phyloP scores from a whole-genome alignment of 495 filamentous ascomycete species.

The Lasiosphaeria hispida region DNA sequence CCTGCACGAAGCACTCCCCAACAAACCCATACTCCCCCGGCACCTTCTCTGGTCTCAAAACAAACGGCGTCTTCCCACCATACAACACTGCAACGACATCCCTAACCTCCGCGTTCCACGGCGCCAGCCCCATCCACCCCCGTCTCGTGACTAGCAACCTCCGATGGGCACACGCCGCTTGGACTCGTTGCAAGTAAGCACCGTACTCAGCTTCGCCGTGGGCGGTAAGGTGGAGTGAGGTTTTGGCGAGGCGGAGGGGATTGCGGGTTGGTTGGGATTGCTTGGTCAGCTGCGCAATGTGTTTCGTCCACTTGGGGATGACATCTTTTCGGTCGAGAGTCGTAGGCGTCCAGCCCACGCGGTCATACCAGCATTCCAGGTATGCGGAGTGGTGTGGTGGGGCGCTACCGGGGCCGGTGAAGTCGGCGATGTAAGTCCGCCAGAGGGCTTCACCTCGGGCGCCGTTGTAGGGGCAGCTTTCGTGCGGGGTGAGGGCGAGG shows the following conservation, averaged over 20 bases:
- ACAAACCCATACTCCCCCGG: not conserved
- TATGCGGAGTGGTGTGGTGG: not conserved
- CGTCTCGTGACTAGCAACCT: constrained; percentile 4
- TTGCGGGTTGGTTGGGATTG: not conserved
- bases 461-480: not conserved
- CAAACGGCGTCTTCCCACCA: constrained; percentile 8
- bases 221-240: not conserved
- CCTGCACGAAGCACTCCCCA: constrained; percentile 11
- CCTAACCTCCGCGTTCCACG: constrained; percentile 6
- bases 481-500: not conserved
- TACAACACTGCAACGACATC: constrained; percentile 4
- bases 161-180: constrained; percentile 4
- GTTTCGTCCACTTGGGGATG: not conserved
- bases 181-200: not conserved
- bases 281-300: not conserved
- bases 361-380: constrained; percentile 1
- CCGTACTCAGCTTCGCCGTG: not conserved
- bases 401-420: not conserved
- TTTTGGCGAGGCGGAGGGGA: not conserved
- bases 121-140: constrained; percentile 10
- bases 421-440: constrained; percentile 3
- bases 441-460: not conserved
- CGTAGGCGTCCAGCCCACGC: not conserved
- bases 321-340: no score
- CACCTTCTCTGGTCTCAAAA: not conserved